These are phyloP conservation scores for Cyberlindnera euphorbiiphila DNA, from an alignment of 805 yeast genomes.

Conservation along the genomic window DNA sequence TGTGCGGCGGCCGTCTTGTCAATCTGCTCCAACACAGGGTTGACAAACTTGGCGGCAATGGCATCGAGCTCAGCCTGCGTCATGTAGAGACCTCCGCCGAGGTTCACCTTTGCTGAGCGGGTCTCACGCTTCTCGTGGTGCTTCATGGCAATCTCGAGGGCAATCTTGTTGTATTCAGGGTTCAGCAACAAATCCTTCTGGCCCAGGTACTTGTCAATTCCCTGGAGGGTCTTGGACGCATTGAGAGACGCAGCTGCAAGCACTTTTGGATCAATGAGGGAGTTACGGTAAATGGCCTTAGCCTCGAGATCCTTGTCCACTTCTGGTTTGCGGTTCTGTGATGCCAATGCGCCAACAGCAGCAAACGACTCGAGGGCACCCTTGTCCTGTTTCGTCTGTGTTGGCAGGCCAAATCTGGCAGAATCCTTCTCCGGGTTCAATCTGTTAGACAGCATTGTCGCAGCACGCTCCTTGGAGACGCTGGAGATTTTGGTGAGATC, in stretches of 20 bases:
- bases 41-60: constrained; percentile 75
- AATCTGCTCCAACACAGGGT: constrained; percentile 78
- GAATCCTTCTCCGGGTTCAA: constrained; percentile 28
- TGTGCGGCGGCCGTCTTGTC: constrained; percentile 65
- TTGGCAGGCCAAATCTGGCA: constrained; percentile 37
- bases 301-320: constrained; percentile 44
- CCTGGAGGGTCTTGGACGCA: constrained; percentile 39
- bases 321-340: constrained; percentile 38
- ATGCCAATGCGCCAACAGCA: constrained; percentile 52
- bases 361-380: constrained; percentile 45
- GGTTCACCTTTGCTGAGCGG: constrained; percentile 51
- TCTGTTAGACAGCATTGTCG: constrained; percentile 28
- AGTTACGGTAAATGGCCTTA: constrained; percentile 30
- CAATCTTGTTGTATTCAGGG: constrained; percentile 63
- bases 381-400: constrained; percentile 38
- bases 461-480: constrained; percentile 42
- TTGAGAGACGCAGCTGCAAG: constrained; percentile 49
- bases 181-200: constrained; percentile 38
- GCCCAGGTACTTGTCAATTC: constrained; percentile 39
- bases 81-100: constrained; percentile 88
- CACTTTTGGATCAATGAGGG: constrained; percentile 40
- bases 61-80: constrained; percentile 70
- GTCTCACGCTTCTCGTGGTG: constrained; percentile 54
- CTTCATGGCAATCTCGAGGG: constrained; percentile 72
- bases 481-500: constrained; percentile 49